Percentiles rank a stretch among this genome's conserved stretches.
These are phyloP conservation scores for Beauveria brongniartii DNA, from an alignment of 2,329 filamentous ascomycete species.

Conservation along the genomic window DNA sequence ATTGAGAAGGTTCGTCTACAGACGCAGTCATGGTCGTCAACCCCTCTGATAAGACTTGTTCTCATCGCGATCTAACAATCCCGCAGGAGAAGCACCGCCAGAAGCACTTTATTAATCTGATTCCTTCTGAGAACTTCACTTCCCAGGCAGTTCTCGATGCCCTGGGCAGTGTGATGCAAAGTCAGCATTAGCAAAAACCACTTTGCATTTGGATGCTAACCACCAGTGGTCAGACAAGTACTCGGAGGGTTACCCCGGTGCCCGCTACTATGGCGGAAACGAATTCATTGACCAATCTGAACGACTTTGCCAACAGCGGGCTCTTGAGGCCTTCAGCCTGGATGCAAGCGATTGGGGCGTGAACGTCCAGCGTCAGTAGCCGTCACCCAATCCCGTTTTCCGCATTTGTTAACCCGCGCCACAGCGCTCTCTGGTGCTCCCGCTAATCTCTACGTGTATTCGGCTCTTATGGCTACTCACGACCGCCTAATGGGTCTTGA, in stretches of 20 bases:
- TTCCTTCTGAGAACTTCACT: conserved; percentile 92
- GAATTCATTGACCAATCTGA: conserved; percentile 92
- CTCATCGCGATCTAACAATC: background rate
- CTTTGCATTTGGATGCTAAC: conserved; percentile 21
- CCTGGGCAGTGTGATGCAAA: conserved; percentile 90
- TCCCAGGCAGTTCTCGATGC: conserved; percentile 89
- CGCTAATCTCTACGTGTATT: conserved; percentile 88
- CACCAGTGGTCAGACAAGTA: conserved; percentile 66
- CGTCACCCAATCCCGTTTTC: background rate
- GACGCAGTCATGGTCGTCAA: background rate
- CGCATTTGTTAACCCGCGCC: background rate
- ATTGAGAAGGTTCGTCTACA: conserved; percentile 66
- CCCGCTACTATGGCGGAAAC: conserved; percentile 93
- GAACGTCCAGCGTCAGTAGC: conserved; percentile 75
- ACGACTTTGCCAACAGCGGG: conserved; percentile 80
- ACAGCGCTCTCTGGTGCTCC: conserved; percentile 67
- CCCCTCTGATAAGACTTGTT: background rate
- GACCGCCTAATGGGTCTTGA: conserved; percentile 96
- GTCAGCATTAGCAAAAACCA: conserved; percentile 37
- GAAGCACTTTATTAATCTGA: conserved; percentile 97
- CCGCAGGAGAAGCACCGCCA: conserved; percentile 84
- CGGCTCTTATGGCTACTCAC: conserved; percentile 83
- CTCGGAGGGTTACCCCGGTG: conserved; percentile 94
- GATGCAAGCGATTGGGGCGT: conserved; percentile 88
- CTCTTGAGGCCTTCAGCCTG: conserved; percentile 78